Evolutionary conservation across 768 basidiomycete species (phyloP), one percentile per base, ranked within the genome.

Genomic region (Daedaleopsis sinensis): DNA sequence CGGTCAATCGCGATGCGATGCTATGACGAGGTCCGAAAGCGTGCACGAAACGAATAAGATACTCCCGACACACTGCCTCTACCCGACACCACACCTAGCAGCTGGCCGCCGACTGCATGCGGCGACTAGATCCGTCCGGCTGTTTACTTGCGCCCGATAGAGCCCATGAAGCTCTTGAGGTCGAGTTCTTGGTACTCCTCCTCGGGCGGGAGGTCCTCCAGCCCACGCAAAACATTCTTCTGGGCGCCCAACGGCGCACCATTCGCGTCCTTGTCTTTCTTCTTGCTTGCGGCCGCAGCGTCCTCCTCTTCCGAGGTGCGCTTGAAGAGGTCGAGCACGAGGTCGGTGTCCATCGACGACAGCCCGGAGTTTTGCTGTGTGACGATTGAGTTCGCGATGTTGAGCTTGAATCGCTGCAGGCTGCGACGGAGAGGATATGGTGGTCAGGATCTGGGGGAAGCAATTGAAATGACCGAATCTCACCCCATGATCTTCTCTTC

Each of bases 401-500:
- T 98, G 68, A 98, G 82, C 74, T 99, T 99, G 84, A 99, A 99
- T 52, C 95, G 92, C 82, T 99, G 97, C 63, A 99, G 74, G 38
- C 96, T 98, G 72, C 27, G 49, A 4, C 7, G 27, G 39, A 42
- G 47, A 47, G 48, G 52, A 32, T 19, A 57, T 19, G 35, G 44
- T 44, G 12, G 39, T 37, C 12, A 36, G 38, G 21, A 37, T 55
- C 35, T 37, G 63, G 67, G 53, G 47, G 61, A 53, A 11, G 47
- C 37, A 11, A 24, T 32, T 32, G 15, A 37, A 23, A 19, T 21
- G 49, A 38, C 36, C 52, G 39, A 23, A 12, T 65, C 88, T 65
- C 73, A 97, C 94, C 97, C 97, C 97, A 99, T 99, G 65, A 99
- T 99, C 77, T 98, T 98, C 74, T 98, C 97, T 74, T 99, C 97